A percentile compares a stretch with the other conserved stretches of the same genome.
Conservation (phyloP, 495 filamentous ascomycete species). For the Achaetomiella virescens region DNA sequence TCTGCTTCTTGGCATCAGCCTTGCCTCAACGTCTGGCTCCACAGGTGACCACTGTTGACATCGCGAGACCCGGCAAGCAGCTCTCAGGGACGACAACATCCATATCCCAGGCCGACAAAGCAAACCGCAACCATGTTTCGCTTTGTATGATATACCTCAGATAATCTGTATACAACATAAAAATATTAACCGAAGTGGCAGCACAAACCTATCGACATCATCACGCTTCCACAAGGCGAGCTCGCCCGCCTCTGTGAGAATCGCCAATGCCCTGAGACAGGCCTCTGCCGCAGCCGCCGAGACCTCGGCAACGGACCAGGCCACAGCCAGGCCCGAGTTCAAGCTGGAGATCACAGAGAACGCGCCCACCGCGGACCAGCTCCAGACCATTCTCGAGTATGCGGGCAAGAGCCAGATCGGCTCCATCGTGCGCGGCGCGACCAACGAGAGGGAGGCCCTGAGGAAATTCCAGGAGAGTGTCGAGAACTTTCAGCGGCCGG, state of each 20-base stretch:
- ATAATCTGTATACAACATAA: no score
- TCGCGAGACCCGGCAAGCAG: neutral
- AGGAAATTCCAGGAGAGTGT: slow-evolving; percentile 56
- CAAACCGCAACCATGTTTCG: slow-evolving; percentile 17
- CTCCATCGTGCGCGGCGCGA: slow-evolving; percentile 65
- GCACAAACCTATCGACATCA: slow-evolving; percentile 80
- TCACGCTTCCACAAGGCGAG: slow-evolving; percentile 86
- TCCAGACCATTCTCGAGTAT: slow-evolving; percentile 84
- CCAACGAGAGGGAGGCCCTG: slow-evolving; percentile 65
- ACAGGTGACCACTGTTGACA: neutral
- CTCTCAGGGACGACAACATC: neutral
- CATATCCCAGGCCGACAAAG: neutral
- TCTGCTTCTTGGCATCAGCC: no score
- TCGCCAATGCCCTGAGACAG: slow-evolving; percentile 69
- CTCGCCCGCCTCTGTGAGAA: slow-evolving; percentile 56
- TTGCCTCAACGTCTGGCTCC: no score
- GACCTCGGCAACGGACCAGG: slow-evolving; percentile 59
- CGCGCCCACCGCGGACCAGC: slow-evolving; percentile 74
- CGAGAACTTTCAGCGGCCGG: slow-evolving; percentile 62
- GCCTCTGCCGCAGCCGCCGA: slow-evolving; percentile 54
- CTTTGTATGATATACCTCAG: slow-evolving; percentile 15
- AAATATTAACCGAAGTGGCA: slow-evolving; percentile 40
- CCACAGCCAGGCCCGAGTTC: slow-evolving; percentile 59
- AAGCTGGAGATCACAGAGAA: slow-evolving; percentile 80
- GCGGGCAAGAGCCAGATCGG: slow-evolving; percentile 49